These are phyloP conservation scores for Halenospora varia DNA, from an alignment of 495 filamentous ascomycete species.

Conservation along the genomic window DNA sequence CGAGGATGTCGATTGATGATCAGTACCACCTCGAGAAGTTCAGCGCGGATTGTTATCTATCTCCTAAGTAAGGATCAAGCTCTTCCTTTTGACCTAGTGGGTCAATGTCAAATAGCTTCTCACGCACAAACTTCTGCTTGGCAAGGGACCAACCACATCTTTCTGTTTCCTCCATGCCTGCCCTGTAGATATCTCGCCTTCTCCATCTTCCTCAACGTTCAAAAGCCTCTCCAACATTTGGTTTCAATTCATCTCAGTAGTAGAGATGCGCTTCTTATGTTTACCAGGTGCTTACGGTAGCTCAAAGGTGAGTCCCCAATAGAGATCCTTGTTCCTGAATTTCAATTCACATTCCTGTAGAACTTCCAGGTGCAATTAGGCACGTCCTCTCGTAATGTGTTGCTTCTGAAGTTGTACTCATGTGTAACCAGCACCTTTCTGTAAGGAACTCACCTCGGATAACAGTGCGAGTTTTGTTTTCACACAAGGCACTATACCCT, in stretches of 20 bases:
- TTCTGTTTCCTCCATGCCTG: too few species aligned
- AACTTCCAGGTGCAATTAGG: constrained; percentile 51
- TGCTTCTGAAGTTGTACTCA: neutral
- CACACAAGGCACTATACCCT: constrained; percentile 40
- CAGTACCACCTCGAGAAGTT: too few species aligned
- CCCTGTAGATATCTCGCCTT: too few species aligned
- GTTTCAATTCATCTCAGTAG: neutral
- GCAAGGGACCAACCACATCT: too few species aligned
- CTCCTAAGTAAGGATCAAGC: too few species aligned
- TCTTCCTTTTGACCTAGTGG: too few species aligned
- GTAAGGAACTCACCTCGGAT: constrained; percentile 40
- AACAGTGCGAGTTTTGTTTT: constrained; percentile 41
- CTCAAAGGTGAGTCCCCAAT: constrained; percentile 29
- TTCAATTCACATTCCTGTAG: constrained; percentile 22
- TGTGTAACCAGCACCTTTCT: constrained; percentile 30
- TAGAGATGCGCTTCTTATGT: constrained; percentile 28
- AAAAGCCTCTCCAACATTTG: too few species aligned
- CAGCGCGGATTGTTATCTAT: too few species aligned
- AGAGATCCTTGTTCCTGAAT: neutral
- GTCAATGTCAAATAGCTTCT: too few species aligned
- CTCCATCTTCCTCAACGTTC: too few species aligned
- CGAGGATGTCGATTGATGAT: too few species aligned
- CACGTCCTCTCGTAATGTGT: neutral
- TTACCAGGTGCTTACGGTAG: constrained; percentile 37
- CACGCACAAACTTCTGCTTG: too few species aligned